A percentile compares a stretch with the other conserved stretches of the same genome.
These are phyloP conservation scores for Hypoxylon sp. DNA, from an alignment of 2,329 filamentous ascomycete genomes.

Conservation along the genomic window DNA sequence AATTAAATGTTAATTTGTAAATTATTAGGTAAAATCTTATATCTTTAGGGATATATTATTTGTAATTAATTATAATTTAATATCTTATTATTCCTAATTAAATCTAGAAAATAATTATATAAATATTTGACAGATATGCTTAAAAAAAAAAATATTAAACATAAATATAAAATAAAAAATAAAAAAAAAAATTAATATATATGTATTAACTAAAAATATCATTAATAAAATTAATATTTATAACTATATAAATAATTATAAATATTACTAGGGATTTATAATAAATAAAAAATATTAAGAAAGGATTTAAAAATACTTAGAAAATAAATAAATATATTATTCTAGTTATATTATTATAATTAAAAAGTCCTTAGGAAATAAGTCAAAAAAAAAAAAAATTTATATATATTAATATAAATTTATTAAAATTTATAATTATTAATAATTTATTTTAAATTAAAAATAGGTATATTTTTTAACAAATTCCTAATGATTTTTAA, in stretches of 20 bases:
- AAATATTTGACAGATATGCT: background rate
- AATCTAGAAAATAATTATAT: background rate
- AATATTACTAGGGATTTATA: too few relatives aligned
- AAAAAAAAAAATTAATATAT: background rate
- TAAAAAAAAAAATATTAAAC: background rate
- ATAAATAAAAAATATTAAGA: background rate
- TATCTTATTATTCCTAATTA: background rate
- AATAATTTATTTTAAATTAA: background rate
- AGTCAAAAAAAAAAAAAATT: background rate
- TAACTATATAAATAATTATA: too few relatives aligned
- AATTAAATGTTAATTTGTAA: background rate
- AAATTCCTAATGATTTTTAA: too few relatives aligned
- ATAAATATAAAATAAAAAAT: background rate
- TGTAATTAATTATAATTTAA: too few relatives aligned
- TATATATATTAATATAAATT: background rate
- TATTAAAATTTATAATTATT: background rate
- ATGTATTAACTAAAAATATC: background rate
- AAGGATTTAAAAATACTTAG: background rate
- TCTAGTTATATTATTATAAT: too few relatives aligned
- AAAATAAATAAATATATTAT: background rate
- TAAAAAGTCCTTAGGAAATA: background rate
- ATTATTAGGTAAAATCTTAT: too few relatives aligned
- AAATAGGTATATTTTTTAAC: too few relatives aligned
- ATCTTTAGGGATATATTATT: too few relatives aligned
- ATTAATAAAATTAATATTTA: background rate